These are phyloP conservation scores for Aurantiochytrium sp. DNA, from an alignment of 108 stramenopile species.

Conservation along the genomic window DNA sequence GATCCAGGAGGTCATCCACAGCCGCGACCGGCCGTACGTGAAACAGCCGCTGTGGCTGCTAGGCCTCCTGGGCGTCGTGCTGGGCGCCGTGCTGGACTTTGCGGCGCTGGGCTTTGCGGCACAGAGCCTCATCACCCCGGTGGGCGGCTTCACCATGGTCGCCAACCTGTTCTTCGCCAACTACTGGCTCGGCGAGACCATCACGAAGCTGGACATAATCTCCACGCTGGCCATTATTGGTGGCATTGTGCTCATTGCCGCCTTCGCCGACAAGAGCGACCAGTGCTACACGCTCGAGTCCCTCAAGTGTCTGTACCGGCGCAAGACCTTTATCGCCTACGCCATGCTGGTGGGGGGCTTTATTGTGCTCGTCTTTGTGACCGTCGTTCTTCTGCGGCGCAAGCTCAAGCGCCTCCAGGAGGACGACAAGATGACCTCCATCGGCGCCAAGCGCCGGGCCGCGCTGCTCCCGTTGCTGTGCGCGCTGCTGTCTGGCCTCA, in stretches of 20 bases:
- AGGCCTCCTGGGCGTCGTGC: neutral
- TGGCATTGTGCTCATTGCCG: constrained; percentile 24
- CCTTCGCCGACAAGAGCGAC: constrained; percentile 15
- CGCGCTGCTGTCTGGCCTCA: neutral
- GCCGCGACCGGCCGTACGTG: neutral
- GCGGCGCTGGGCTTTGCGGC: constrained; percentile 34
- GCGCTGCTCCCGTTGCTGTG: constrained; percentile 25
- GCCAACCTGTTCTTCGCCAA: constrained; percentile 33
- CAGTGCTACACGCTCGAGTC: constrained; percentile 22
- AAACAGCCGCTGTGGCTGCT: constrained; percentile 10
- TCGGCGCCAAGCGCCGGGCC: neutral
- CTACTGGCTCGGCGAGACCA: constrained; percentile 31
- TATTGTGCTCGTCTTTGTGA: neutral
- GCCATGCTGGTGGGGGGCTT: neutral
- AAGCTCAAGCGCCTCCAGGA: neutral
- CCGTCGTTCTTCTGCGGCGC: neutral
- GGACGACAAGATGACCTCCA: neutral
- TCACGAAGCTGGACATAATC: neutral
- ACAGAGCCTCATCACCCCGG: constrained; percentile 35
- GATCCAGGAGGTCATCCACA: neutral
- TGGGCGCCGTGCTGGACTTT: constrained; percentile 32
- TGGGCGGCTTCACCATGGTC: constrained; percentile 36
- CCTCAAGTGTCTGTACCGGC: neutral
- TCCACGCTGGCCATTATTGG: constrained; percentile 27
- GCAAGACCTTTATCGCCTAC: neutral